phyloP scores from a whole-genome alignment of 768 basidiomycete genomes.

The Pleurotus sapidus region DNA sequence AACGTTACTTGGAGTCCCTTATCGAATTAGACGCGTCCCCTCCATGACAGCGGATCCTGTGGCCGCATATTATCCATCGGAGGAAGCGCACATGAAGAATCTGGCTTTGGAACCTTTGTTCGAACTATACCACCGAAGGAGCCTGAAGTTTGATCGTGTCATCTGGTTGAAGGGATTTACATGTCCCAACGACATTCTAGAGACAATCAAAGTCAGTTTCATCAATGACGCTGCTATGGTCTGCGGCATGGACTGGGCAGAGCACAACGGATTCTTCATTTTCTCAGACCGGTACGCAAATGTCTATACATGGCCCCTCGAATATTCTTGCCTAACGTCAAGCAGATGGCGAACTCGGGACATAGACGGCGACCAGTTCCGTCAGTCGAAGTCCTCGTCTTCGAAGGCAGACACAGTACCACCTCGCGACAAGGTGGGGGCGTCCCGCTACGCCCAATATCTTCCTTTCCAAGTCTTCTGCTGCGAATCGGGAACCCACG shows the following conservation, averaged over 20 bases:
- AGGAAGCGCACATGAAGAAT: slow-evolving; percentile 94
- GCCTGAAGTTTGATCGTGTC: slow-evolving; percentile 84
- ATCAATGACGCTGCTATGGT: slow-evolving; percentile 96
- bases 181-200: slow-evolving; percentile 96
- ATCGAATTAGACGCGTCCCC: slow-evolving; percentile 87
- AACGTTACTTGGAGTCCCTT: slow-evolving; percentile 89
- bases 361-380: slow-evolving; percentile 97
- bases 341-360: slow-evolving; percentile 94
- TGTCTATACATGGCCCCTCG: too few species aligned
- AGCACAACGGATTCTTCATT: slow-evolving; percentile 95
- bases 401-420: slow-evolving; percentile 89
- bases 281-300: slow-evolving; percentile 86
- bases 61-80: slow-evolving; percentile 91
- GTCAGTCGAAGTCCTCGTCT: slow-evolving; percentile 86
- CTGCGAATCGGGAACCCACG: slow-evolving; percentile 96
- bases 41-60: slow-evolving; percentile 89
- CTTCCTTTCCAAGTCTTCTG: slow-evolving; percentile 99
- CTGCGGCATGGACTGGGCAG: slow-evolving; percentile 99
- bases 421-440: slow-evolving; percentile 81
- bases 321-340: neutral
- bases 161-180: slow-evolving; percentile 99
- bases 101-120: slow-evolving; percentile 86
- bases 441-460: slow-evolving; percentile 83
- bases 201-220: slow-evolving; percentile 88
- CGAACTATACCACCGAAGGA: slow-evolving; percentile 74